A percentile compares a stretch with the other conserved stretches of the same genome.
These are phyloP conservation scores for Laburnicola sp. DNA, from an alignment of 2,329 filamentous ascomycete genomes.

Conservation along the genomic window DNA sequence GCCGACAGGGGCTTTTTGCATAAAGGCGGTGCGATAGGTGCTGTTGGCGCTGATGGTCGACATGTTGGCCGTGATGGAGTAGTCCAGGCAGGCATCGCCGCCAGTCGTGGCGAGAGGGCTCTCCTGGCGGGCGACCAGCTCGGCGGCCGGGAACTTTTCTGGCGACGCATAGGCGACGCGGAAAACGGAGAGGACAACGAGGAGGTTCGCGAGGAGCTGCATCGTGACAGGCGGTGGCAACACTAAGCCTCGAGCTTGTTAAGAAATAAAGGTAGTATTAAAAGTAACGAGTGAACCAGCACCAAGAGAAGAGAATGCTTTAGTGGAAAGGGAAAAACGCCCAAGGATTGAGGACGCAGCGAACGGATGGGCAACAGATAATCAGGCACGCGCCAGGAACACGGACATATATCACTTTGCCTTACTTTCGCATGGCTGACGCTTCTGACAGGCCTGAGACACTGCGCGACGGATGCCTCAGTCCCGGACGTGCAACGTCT, in stretches of 20 bases:
- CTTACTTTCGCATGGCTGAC: conserved; percentile 20
- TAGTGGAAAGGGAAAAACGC: conserved; percentile 19
- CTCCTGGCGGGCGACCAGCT: conserved; percentile 34
- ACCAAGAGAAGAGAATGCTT: conserved; percentile 26
- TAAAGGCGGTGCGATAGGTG: conserved; percentile 52
- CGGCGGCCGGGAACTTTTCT: conserved; percentile 18
- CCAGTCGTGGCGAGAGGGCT: conserved; percentile 20
- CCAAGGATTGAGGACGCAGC: conserved; percentile 17
- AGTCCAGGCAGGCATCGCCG: conserved; percentile 47
- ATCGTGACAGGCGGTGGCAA: conserved; percentile 20
- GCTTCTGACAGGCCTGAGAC: conserved; percentile 36
- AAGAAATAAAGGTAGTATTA: conserved; percentile 17
- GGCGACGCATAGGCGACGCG: conserved; percentile 21
- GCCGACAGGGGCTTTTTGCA: conserved; percentile 50
- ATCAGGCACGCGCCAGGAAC: conserved; percentile 38
- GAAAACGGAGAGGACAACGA: conserved; percentile 34
- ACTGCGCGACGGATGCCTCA: conserved; percentile 29
- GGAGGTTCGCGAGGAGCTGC: conserved; percentile 31
- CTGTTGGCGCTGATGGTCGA: conserved; percentile 52
- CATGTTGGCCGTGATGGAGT: conserved; percentile 53
- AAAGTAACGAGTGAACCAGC: conserved; percentile 35
- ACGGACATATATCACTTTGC: conserved; percentile 34
- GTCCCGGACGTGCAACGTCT: conserved; percentile 19
- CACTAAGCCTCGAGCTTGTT: conserved; percentile 8
- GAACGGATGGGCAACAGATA: conserved; percentile 17